Evolutionary conservation across 352 stramenopile genomes (phyloP).

Genomic region (Globisporangium heterothallicum): DNA sequence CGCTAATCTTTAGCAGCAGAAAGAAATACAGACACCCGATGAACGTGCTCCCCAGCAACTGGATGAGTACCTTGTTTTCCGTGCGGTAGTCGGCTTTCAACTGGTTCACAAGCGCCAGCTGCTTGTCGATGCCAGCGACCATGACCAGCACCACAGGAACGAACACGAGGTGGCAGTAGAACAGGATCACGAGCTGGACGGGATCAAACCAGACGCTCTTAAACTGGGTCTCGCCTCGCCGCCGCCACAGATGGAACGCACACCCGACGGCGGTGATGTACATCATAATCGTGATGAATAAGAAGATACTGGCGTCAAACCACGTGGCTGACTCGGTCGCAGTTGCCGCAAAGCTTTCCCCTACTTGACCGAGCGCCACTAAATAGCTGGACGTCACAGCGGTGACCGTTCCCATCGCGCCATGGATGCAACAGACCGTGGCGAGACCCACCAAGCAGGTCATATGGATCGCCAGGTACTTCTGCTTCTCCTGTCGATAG

Average conservation of each 20-base stretch:
- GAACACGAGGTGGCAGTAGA: constrained; percentile 40
- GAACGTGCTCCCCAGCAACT: constrained; percentile 30
- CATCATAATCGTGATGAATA: constrained; percentile 17
- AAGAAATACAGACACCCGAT: constrained; percentile 43
- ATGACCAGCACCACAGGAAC: constrained; percentile 29
- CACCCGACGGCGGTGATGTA: constrained; percentile 24
- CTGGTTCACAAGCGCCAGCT: constrained; percentile 17
- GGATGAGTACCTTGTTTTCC: constrained; percentile 10
- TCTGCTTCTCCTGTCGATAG: constrained; percentile 40
- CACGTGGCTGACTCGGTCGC: constrained; percentile 7
- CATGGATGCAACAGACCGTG: constrained; percentile 19
- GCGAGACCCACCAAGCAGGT: constrained; percentile 18
- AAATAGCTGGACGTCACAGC: constrained; percentile 14
- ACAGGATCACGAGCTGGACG: constrained; percentile 35
- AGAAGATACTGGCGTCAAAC: constrained; percentile 21
- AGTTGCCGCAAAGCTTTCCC: neutral
- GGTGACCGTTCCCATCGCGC: constrained; percentile 15
- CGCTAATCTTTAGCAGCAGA: constrained; percentile 27
- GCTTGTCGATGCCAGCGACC: constrained; percentile 29
- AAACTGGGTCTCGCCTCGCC: constrained; percentile 28
- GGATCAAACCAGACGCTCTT: constrained; percentile 25
- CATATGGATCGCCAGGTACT: constrained; percentile 29
- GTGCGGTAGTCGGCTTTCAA: neutral
- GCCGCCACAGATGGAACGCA: constrained; percentile 22
- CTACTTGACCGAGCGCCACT: constrained; percentile 5